Evolutionary conservation across 192 early-diverging fungal genomes (phyloP).

Genomic region (Backusella macrospora): DNA sequence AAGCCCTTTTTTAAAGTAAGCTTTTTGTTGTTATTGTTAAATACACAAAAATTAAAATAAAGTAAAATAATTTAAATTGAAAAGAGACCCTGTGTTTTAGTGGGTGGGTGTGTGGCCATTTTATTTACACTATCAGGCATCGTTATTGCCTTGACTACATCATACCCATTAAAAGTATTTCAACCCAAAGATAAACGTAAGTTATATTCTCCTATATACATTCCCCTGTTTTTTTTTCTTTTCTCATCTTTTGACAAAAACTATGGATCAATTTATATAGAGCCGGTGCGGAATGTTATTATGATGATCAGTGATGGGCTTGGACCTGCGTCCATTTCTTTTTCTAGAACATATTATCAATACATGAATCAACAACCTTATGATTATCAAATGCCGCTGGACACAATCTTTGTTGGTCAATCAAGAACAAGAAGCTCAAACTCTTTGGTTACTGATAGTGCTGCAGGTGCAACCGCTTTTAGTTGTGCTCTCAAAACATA

Average conservation of each 20-base stretch:
- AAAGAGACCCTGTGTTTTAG: constrained; percentile 13
- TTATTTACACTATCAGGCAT: not conserved
- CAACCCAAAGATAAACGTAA: not conserved
- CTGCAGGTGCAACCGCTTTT: constrained; percentile 97
- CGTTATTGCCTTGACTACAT: not conserved
- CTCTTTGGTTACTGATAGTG: constrained; percentile 92
- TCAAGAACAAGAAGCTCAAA: constrained; percentile 83
- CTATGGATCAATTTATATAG: not conserved
- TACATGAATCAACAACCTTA: constrained; percentile 58
- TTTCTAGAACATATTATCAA: constrained; percentile 83
- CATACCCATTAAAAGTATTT: constrained; percentile 7
- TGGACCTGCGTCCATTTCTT: constrained; percentile 91
- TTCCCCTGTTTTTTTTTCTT: not conserved
- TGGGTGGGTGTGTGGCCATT: not conserved
- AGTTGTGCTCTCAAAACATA: constrained; percentile 89
- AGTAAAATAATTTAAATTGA: constrained; percentile 4
- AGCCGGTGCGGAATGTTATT: constrained; percentile 56
- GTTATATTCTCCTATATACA: not conserved
- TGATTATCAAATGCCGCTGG: constrained; percentile 62
- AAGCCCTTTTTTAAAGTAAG: constrained; percentile 16
- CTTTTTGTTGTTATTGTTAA: not conserved
- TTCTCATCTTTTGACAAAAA: not conserved
- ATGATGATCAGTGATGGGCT: constrained; percentile 96
- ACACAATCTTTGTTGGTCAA: constrained; percentile 80
- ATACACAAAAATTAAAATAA: not conserved